Evolutionary conservation across 2,329 filamentous ascomycete genomes (phyloP).

Genomic region (Coniochaeta sp.): DNA sequence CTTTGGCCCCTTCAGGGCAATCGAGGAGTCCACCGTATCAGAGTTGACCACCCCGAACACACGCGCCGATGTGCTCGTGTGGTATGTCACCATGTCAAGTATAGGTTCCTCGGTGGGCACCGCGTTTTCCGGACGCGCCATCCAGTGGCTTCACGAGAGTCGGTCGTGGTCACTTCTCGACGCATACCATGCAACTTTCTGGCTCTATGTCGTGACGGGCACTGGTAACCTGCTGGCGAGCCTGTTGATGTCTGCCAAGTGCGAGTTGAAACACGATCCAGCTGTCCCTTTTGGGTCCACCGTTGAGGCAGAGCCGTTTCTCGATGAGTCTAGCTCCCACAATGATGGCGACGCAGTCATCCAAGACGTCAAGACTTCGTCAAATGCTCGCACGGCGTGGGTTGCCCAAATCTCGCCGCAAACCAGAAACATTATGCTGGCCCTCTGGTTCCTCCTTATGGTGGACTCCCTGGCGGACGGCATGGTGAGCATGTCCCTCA

Average conservation of each 20-base stretch:
- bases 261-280: conserved; percentile 33
- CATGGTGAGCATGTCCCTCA: conserved; percentile 52
- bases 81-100: conserved; percentile 54
- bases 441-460: conserved; percentile 56
- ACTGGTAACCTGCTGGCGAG: conserved; percentile 38
- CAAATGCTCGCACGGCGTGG: conserved; percentile 27
- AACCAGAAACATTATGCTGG: conserved; percentile 52
- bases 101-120: conserved; percentile 47
- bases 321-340: conserved; percentile 7
- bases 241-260: conserved; percentile 37
- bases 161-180: conserved; percentile 40
- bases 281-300: neutral
- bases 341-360: neutral
- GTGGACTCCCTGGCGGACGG: conserved; percentile 60
- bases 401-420: conserved; percentile 45
- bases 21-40: conserved; percentile 58
- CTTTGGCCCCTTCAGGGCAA: conserved; percentile 59
- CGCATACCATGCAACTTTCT: conserved; percentile 51
- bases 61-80: conserved; percentile 56
- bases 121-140: conserved; percentile 40
- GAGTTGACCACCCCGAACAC: conserved; percentile 48
- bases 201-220: conserved; percentile 51
- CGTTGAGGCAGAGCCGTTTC: conserved; percentile 8
- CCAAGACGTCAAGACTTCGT: conserved; percentile 9
- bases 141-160: conserved; percentile 34